Conservation (phyloP, 2,329 filamentous ascomycete species). For the Ophiocordyceps polyrhachis-furcata region DNA sequence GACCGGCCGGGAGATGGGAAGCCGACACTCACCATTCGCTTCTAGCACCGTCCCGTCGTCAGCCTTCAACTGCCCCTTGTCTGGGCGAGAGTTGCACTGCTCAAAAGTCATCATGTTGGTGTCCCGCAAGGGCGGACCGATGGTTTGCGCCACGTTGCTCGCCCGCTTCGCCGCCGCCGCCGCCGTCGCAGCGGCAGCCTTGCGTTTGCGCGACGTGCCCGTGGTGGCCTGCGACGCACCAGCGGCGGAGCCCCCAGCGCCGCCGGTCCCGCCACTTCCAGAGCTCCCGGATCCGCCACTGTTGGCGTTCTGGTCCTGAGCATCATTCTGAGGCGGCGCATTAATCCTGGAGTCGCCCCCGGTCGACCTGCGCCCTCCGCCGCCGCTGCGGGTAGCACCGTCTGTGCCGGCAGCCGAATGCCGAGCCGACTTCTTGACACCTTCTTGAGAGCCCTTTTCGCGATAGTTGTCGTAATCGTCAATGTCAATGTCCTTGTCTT, state of each 20-base stretch:
- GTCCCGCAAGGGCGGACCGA: slow-evolving; percentile 31
- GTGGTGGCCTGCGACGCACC: slow-evolving; percentile 15
- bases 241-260: slow-evolving; percentile 7
- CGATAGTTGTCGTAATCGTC: slow-evolving; percentile 57
- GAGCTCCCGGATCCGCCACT: neutral
- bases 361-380: slow-evolving; percentile 22
- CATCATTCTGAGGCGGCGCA: slow-evolving; percentile 14
- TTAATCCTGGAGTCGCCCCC: slow-evolving; percentile 20
- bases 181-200: slow-evolving; percentile 29
- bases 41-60: slow-evolving; percentile 77
- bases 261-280: neutral
- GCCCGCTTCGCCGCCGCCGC: slow-evolving; percentile 6
- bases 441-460: slow-evolving; percentile 34
- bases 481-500: slow-evolving; percentile 77
- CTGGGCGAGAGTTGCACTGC: slow-evolving; percentile 45
- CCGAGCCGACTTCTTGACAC: slow-evolving; percentile 34
- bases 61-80: slow-evolving; percentile 62
- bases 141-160: slow-evolving; percentile 15
- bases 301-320: slow-evolving; percentile 16
- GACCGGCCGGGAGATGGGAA: neutral
- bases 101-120: slow-evolving; percentile 86
- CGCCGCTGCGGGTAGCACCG: slow-evolving; percentile 14
- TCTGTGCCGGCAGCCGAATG: slow-evolving; percentile 19
- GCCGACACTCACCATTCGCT: slow-evolving; percentile 55
- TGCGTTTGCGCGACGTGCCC: slow-evolving; percentile 61